These are phyloP conservation scores for Poa annua DNA, from an alignment of 176 grass and related monocot genomes.

Conservation along the genomic window DNA sequence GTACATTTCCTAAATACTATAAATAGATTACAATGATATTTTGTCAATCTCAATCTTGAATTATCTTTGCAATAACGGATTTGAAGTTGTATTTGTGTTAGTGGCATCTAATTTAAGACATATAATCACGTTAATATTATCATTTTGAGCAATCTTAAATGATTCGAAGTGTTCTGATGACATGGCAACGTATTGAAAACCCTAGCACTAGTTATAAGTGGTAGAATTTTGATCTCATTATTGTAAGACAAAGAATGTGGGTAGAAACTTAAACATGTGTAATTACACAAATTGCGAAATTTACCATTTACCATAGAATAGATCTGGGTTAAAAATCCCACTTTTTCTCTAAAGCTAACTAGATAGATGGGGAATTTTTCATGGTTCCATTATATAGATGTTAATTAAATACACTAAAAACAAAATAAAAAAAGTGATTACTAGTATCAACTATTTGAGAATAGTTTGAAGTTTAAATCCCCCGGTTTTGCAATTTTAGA, in stretches of 20 bases:
- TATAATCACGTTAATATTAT: neutral
- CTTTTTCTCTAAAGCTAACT: neutral
- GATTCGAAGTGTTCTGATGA: neutral
- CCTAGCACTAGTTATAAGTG: neutral
- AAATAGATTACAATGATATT: neutral
- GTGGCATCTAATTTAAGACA: neutral
- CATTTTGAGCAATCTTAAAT: neutral
- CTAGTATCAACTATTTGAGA: neutral
- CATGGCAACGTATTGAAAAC: neutral
- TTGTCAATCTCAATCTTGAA: neutral
- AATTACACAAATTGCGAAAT: neutral
- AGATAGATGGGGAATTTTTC: neutral
- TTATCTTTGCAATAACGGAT: neutral
- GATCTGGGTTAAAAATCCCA: neutral
- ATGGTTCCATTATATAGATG: neutral
- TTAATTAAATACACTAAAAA: neutral
- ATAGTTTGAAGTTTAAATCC: neutral
- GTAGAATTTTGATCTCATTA: neutral
- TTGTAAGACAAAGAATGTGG: neutral
- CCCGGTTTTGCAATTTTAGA: neutral
- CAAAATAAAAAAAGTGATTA: neutral
- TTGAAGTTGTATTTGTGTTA: neutral
- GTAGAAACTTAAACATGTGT: neutral
- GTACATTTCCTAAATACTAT: neutral
- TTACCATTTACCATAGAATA: neutral